phyloP scores from a whole-genome alignment of 2,329 filamentous ascomycete genomes.

The Ascochyta fabae region DNA sequence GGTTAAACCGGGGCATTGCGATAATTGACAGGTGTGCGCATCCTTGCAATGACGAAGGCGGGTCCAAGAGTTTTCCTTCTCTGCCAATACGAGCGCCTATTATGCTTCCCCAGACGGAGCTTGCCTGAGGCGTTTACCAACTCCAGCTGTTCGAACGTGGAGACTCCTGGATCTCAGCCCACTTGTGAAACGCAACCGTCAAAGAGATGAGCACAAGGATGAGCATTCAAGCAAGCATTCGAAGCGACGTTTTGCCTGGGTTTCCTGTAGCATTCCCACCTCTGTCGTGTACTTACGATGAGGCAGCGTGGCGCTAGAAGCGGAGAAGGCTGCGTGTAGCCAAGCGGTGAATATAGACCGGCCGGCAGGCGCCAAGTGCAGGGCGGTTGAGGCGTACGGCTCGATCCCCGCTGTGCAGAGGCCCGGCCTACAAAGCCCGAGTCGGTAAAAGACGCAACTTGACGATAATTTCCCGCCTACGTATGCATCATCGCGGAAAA shows the following conservation, averaged over 20 bases:
- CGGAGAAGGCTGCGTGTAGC: slow-evolving; percentile 3
- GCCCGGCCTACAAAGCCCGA: background rate
- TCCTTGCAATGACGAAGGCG: slow-evolving; percentile 7
- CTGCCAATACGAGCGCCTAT: background rate
- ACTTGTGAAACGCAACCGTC: slow-evolving; percentile 15
- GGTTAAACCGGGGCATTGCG: slow-evolving; percentile 2
- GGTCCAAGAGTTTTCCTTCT: background rate
- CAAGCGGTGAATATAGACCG: slow-evolving; percentile 5
- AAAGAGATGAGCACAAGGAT: slow-evolving; percentile 3
- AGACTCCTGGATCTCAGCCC: slow-evolving; percentile 22
- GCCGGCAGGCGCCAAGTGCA: slow-evolving; percentile 10
- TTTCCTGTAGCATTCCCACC: slow-evolving; percentile 12
- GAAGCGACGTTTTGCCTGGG: slow-evolving; percentile 16
- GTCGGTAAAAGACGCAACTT: slow-evolving; percentile 1
- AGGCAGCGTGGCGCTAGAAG: slow-evolving; percentile 2
- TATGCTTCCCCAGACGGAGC: slow-evolving; percentile 15
- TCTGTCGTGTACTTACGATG: background rate
- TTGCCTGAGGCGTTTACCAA: slow-evolving; percentile 16
- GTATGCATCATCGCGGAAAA: slow-evolving; percentile 7
- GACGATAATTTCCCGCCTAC: slow-evolving; percentile 12
- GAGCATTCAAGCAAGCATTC: slow-evolving; percentile 9
- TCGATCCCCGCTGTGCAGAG: slow-evolving; percentile 12
- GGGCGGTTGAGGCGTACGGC: slow-evolving; percentile 10
- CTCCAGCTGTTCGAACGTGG: slow-evolving; percentile 14
- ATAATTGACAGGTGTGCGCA: slow-evolving; percentile 18